These are phyloP conservation scores for Moesziomyces parantarcticus DNA, from an alignment of 1,284 basidiomycete species.

Conservation along the genomic window DNA sequence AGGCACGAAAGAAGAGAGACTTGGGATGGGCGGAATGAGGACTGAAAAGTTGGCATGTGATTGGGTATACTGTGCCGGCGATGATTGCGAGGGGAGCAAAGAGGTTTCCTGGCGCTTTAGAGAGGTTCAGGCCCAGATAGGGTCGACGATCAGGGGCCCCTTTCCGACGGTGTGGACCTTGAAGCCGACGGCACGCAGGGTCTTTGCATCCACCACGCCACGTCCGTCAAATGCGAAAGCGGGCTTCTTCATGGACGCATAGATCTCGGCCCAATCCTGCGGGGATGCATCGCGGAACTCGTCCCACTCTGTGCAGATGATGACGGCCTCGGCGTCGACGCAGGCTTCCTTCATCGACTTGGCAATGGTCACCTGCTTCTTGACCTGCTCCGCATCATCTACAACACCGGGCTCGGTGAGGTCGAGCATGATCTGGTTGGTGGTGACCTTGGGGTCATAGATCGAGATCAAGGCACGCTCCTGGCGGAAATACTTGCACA, in stretches of 20 bases:
- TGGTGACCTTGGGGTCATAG: conserved; percentile 86
- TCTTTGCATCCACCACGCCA: conserved; percentile 82
- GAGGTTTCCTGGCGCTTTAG: neutral
- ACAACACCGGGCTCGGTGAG: conserved; percentile 70
- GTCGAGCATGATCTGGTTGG: conserved; percentile 71
- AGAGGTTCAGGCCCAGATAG: conserved; percentile 54
- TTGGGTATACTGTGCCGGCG: neutral
- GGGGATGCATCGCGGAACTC: conserved; percentile 78
- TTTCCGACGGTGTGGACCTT: conserved; percentile 74
- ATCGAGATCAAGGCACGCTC: conserved; percentile 87
- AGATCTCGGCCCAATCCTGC: conserved; percentile 88
- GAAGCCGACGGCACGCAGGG: conserved; percentile 88
- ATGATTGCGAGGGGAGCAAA: neutral
- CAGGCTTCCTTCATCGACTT: conserved; percentile 85
- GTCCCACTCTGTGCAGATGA: conserved; percentile 79
- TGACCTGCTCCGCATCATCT: conserved; percentile 76
- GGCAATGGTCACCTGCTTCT: conserved; percentile 85
- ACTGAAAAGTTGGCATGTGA: no score
- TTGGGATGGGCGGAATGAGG: neutral
- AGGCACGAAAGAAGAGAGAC: neutral
- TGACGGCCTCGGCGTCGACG: conserved; percentile 87
- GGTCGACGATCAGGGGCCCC: conserved; percentile 64
- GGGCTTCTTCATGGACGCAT: conserved; percentile 91
- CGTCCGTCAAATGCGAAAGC: conserved; percentile 82
- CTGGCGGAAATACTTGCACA: conserved; percentile 90